phyloP scores from a whole-genome alignment of 495 filamentous ascomycete species.

The Amorphotheca resinae region DNA sequence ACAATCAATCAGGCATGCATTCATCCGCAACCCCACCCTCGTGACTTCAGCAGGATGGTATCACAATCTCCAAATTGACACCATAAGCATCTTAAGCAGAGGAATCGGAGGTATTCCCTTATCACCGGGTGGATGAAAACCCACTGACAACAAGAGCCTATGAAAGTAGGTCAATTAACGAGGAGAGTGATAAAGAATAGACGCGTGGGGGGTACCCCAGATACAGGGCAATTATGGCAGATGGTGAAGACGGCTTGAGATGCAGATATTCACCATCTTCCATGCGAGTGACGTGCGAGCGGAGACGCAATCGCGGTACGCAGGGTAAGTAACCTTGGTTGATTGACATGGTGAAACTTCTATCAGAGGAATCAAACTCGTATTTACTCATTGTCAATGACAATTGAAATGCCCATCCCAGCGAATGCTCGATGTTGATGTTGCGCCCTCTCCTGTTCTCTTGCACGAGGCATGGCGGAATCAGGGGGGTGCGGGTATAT shows the following conservation, averaged over 20 bases:
- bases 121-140: neutral
- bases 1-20: neutral
- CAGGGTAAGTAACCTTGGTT: neutral
- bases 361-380: neutral
- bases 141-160: neutral
- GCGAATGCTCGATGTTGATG: neutral
- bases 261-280: neutral
- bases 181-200: neutral
- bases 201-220: neutral
- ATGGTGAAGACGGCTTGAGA: neutral
- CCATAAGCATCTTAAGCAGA: neutral
- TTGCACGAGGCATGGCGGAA: neutral
- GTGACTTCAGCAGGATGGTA: conserved; percentile 2
- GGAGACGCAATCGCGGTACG: neutral
- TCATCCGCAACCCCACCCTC: neutral
- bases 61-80: conserved; percentile 4
- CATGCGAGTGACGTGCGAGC: neutral
- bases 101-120: neutral
- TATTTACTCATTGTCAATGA: neutral
- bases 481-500: neutral
- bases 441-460: neutral
- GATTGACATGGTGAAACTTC: neutral
- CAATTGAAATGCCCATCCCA: neutral
- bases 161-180: neutral
- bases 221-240: no score